phyloP scores from a whole-genome alignment of 306 rosid species.

The Bauhinia variegata region DNA sequence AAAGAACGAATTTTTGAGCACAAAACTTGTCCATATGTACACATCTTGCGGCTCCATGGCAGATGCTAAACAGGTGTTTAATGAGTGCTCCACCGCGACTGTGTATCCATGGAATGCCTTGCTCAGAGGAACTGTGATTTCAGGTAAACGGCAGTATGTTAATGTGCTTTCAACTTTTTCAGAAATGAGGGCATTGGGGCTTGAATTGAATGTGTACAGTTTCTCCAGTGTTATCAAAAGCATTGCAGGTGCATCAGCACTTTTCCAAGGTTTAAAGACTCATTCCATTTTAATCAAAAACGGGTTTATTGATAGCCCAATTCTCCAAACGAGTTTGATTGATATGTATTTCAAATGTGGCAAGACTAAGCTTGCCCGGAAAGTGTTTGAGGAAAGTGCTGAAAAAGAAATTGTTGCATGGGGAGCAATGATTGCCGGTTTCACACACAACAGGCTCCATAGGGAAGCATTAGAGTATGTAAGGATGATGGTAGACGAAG shows the following conservation, averaged over 20 bases:
- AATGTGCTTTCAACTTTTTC: conserved; percentile 49
- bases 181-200: conserved; percentile 65
- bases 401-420: conserved; percentile 66
- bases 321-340: conserved; percentile 52
- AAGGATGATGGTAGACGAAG: conserved; percentile 62
- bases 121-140: conserved; percentile 71
- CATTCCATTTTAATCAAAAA: conserved; percentile 77
- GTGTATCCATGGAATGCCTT: conserved; percentile 77
- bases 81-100: conserved; percentile 48
- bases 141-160: conserved; percentile 54
- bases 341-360: conserved; percentile 56
- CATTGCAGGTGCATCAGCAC: conserved; percentile 69
- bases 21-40: conserved; percentile 63
- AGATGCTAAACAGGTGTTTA: conserved; percentile 59
- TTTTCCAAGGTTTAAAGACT: conserved; percentile 65
- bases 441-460: conserved; percentile 52
- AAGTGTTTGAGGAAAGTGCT: conserved; percentile 54
- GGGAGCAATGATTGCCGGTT: conserved; percentile 70
- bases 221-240: conserved; percentile 78
- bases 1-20: conserved; percentile 53
- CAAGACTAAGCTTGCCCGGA: conserved; percentile 52
- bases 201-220: conserved; percentile 73
- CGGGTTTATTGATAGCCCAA: conserved; percentile 59
- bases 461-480: conserved; percentile 57
- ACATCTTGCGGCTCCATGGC: conserved; percentile 59